Evolutionary conservation across 768 basidiomycete genomes (phyloP), one percentile per base, ranked within the genome.

Genomic region (Tricholoma sp.): DNA sequence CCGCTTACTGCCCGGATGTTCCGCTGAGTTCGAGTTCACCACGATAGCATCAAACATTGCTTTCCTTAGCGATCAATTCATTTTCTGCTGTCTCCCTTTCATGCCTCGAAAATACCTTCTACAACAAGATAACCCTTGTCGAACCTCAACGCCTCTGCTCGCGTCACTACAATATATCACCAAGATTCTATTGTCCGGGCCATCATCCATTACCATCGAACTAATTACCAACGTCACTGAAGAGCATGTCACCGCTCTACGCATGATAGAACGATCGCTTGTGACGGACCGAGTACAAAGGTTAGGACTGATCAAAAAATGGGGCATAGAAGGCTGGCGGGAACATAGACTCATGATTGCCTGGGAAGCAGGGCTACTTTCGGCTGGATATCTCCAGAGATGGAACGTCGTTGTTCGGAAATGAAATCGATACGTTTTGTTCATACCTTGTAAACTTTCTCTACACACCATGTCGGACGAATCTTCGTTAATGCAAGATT

Each of bases 331-430:
- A 18, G 72, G 63, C 34, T 81, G 78, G 80, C 72, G 80, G 53
- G 75, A 77, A 59, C 70, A 78, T 52, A 68, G 75, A 57, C 68
- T 83, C n/a, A 62, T 77, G 58, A 53, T 79, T 31, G 70, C 69
- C 29, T 82, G 84, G 71, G 82, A 86, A 63, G 79, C 77, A 18
- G 80, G 73, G 0, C 70, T 85, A 36, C 65, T 84, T 13, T 65
- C 70, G 41, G 73, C 70, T 3, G 75, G 77, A 13, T 64, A 72
- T 59, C 61, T 85, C 52, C 68, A 66, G 60, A 72, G 80, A 53
- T 86, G 83, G 84, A 67, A 72, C 11, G 65, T 81, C 28, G 63
- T 67, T 33, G 58, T 75, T 33, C 59, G 59, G 11, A 71, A 68
- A 53, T 64, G 57, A 57, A 49, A 8, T 42, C 10, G 7, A 42